Percentiles rank a stretch among this genome's conserved stretches.
Evolutionary conservation across 2,329 filamentous ascomycete species (phyloP).

Genomic region (Pseudocercospora musae): DNA sequence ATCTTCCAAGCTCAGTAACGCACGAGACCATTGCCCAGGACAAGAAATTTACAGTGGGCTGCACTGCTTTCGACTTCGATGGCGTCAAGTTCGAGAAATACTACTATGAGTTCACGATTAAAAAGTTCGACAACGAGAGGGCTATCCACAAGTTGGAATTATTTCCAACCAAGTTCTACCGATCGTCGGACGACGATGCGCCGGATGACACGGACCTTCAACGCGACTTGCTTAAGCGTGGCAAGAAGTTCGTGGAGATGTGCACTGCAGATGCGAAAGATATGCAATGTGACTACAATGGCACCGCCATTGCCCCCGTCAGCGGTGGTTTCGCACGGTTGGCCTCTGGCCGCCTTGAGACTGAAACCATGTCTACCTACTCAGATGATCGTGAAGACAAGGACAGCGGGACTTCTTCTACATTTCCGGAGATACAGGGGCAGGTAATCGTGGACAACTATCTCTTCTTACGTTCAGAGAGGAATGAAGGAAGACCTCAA

Average conservation of each 20-base stretch:
- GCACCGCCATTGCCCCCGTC: neutral
- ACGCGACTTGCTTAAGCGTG: neutral
- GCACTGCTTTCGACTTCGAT: slow-evolving; percentile 12
- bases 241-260: neutral
- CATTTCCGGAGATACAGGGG: neutral
- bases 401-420: neutral
- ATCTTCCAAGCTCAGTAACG: too few relatives aligned
- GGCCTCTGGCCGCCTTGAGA: neutral
- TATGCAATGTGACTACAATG: slow-evolving; percentile 5
- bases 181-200: neutral
- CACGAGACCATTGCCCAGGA: neutral
- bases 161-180: slow-evolving; percentile 1
- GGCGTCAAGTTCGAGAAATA: slow-evolving; percentile 5
- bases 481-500: neutral
- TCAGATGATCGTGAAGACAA: neutral
- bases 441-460: slow-evolving; percentile 4
- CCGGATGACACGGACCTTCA: neutral
- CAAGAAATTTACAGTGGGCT: neutral
- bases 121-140: neutral
- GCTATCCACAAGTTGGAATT: slow-evolving; percentile 6
- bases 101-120: slow-evolving; percentile 5
- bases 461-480: neutral
- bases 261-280: neutral
- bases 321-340: neutral
- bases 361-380: neutral